These are phyloP conservation scores for Pseudogymnoascus sp. DNA, from an alignment of 2,329 filamentous ascomycete genomes.

Conservation along the genomic window DNA sequence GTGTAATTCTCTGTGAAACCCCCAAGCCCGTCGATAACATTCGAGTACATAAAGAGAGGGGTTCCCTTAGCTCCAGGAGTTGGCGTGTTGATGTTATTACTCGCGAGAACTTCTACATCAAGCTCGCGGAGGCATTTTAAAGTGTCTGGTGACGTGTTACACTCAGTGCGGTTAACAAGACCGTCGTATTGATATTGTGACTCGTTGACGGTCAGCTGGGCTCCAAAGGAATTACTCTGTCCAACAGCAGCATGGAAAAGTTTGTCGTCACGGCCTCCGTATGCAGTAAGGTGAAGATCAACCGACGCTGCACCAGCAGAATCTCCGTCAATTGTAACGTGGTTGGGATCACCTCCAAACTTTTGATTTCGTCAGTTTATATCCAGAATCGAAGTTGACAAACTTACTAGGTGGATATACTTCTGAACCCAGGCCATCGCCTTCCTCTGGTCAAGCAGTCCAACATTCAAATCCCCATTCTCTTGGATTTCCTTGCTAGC, in stretches of 20 bases:
- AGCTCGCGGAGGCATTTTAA: slow-evolving; percentile 40
- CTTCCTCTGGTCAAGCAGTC: slow-evolving; percentile 31
- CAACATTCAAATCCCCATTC: slow-evolving; percentile 33
- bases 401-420: slow-evolving; percentile 39
- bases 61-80: slow-evolving; percentile 25
- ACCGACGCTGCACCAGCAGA: slow-evolving; percentile 13
- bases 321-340: background rate
- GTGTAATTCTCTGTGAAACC: slow-evolving; percentile 42
- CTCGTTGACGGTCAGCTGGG: background rate
- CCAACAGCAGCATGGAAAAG: background rate
- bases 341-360: background rate
- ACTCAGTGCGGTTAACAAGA: background rate
- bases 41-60: slow-evolving; percentile 46
- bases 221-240: background rate
- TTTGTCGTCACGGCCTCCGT: background rate
- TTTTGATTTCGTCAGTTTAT: background rate
- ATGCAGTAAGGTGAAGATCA: background rate
- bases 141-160: slow-evolving; percentile 26
- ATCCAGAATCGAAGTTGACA: background rate
- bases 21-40: slow-evolving; percentile 40
- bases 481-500: slow-evolving; percentile 41
- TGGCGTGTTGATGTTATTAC: slow-evolving; percentile 34
- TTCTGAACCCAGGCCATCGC: slow-evolving; percentile 36
- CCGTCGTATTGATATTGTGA: background rate
- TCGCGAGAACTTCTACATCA: slow-evolving; percentile 34